phyloP scores from a whole-genome alignment of 2,329 filamentous ascomycete genomes.

The Rhynchosporium agropyri region DNA sequence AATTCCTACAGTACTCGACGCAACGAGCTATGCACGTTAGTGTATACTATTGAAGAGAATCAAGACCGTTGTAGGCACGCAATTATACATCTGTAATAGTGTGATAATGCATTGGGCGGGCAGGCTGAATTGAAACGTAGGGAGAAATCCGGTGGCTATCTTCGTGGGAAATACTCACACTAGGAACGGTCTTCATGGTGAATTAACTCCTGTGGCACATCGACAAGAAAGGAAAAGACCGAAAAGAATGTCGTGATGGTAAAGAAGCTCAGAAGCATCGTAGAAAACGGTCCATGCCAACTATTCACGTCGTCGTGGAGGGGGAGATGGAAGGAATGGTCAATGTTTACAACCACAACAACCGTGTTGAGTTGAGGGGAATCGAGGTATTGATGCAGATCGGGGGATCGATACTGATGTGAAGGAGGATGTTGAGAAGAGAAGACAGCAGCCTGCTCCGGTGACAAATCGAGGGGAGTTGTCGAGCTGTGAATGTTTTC shows the following conservation, averaged over 20 bases:
- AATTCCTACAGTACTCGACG: constrained; percentile 43
- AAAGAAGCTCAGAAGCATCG: constrained; percentile 37
- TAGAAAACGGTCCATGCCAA: constrained; percentile 37
- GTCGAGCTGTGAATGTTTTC: constrained; percentile 9
- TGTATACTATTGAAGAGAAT: constrained; percentile 14
- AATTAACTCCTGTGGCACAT: constrained; percentile 27
- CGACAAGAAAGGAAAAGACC: constrained; percentile 32
- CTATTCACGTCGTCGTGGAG: constrained; percentile 22
- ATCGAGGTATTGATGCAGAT: constrained; percentile 6
- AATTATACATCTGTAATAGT: background rate
- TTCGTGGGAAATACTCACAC: constrained; percentile 35
- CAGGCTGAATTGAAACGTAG: background rate
- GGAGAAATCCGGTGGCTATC: constrained; percentile 3
- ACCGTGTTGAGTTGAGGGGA: constrained; percentile 9
- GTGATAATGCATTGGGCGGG: background rate
- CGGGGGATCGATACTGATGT: background rate
- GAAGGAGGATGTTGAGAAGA: background rate
- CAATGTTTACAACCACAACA: constrained; percentile 8
- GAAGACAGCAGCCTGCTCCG: constrained; percentile 4
- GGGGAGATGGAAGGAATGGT: constrained; percentile 12
- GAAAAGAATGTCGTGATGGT: constrained; percentile 31
- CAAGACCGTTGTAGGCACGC: background rate
- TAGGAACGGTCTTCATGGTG: constrained; percentile 42
- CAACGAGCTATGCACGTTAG: constrained; percentile 41
- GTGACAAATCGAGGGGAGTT: constrained; percentile 5